Evolutionary conservation across 2,329 filamentous ascomycete species (phyloP).

Genomic region (Hypoxylon sp.): DNA sequence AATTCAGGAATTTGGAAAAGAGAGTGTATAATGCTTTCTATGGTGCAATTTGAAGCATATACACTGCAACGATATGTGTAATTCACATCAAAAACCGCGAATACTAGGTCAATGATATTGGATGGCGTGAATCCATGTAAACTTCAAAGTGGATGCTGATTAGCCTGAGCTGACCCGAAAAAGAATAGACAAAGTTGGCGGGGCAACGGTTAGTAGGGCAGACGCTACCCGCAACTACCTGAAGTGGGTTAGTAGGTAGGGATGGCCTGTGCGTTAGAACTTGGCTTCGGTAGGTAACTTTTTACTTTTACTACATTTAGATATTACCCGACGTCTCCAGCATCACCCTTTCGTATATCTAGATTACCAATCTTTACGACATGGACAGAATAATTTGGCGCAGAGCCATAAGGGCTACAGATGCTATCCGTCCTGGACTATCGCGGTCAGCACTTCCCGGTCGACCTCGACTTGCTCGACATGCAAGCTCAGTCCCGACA

Average conservation of each 20-base stretch:
- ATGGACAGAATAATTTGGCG: conserved; percentile 41
- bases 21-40: conserved; percentile 33
- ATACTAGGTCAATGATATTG: conserved; percentile 8
- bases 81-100: conserved; percentile 21
- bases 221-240: not conserved
- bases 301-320: not conserved
- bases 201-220: conserved; percentile 27
- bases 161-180: conserved; percentile 22
- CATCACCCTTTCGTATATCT: conserved; percentile 1
- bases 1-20: conserved; percentile 27
- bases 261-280: not conserved
- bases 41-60: conserved; percentile 24
- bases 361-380: conserved; percentile 7
- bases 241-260: not conserved
- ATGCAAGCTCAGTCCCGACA: conserved; percentile 62
- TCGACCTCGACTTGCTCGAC: conserved; percentile 39
- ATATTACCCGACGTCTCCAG: conserved; percentile 2
- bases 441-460: conserved; percentile 17
- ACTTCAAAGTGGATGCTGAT: conserved; percentile 25
- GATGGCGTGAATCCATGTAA: conserved; percentile 32
- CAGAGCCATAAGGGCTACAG: conserved; percentile 38
- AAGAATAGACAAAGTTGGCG: conserved; percentile 34
- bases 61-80: conserved; percentile 29
- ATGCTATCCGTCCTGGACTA: conserved; percentile 20
- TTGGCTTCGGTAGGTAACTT: not conserved